A percentile compares a stretch with the other conserved stretches of the same genome.
Conservation (phyloP, 129 eudicot species). For the Tagetes patula region DNA sequence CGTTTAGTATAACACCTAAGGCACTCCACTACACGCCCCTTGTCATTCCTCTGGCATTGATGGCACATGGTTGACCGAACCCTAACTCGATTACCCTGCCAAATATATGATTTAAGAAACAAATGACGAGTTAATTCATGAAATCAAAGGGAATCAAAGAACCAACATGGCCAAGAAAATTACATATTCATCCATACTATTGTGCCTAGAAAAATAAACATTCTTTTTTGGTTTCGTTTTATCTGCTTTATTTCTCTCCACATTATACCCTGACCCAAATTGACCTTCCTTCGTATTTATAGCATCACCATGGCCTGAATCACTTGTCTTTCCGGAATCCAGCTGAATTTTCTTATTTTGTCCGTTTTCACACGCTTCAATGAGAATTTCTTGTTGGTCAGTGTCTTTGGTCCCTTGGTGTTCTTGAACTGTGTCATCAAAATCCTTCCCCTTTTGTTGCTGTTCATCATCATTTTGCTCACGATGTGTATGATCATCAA, state of each 20-base stretch:
- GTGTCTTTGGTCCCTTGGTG: conserved; percentile 1
- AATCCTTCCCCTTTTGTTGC: background rate
- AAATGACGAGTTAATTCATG: background rate
- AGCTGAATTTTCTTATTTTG: background rate
- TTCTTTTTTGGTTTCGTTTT: background rate
- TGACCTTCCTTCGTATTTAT: background rate
- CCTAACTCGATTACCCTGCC: background rate
- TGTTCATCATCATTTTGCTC: background rate
- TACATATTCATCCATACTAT: conserved; percentile 6
- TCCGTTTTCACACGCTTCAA: conserved; percentile 1
- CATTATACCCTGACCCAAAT: background rate
- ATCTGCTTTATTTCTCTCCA: conserved; percentile 2
- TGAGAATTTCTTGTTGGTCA: background rate
- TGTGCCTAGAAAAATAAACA: background rate
- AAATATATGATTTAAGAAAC: background rate
- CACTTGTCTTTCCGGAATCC: background rate
- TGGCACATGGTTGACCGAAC: conserved; percentile 52
- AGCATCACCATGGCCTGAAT: background rate
- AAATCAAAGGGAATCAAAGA: background rate
- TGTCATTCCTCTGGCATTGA: conserved; percentile 84
- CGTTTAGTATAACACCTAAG: conserved; percentile 48
- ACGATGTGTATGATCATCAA: background rate
- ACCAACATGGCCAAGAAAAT: conserved; percentile 1
- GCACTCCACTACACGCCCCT: conserved; percentile 63
- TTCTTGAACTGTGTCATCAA: background rate